Evolutionary conservation across 305 asterid species (phyloP).

Genomic region (Solanum aculeatissimum): DNA sequence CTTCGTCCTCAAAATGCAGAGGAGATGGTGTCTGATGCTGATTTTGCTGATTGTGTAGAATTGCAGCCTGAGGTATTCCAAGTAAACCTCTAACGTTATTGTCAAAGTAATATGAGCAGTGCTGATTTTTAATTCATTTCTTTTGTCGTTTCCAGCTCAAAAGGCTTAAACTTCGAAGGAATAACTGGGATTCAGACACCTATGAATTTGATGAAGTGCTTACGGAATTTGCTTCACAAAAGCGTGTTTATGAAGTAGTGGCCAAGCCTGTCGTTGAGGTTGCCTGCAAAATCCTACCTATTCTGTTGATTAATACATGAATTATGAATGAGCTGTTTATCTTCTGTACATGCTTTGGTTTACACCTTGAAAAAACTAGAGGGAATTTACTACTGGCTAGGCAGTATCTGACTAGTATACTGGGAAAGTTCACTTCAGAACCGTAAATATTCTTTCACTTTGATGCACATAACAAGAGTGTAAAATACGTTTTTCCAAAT

Average conservation of each 20-base stretch:
- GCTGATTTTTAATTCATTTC: conserved; percentile 2
- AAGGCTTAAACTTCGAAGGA: conserved; percentile 66
- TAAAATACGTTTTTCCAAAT: neutral
- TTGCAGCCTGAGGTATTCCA: conserved; percentile 79
- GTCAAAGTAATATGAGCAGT: neutral
- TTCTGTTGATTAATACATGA: neutral
- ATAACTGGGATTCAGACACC: conserved; percentile 93
- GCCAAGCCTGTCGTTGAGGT: conserved; percentile 99
- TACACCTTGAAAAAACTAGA: neutral
- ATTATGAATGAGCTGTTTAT: neutral
- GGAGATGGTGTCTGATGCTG: conserved; percentile 73
- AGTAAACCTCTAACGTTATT: neutral
- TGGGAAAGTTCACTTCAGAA: neutral
- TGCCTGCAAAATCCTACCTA: neutral
- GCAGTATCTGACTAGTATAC: neutral
- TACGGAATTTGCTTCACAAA: conserved; percentile 81
- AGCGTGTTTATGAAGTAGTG: conserved; percentile 86
- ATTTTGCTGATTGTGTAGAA: conserved; percentile 85
- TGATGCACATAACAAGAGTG: neutral
- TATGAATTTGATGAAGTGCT: conserved; percentile 88
- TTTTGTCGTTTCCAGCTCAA: conserved; percentile 47
- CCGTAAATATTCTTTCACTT: neutral
- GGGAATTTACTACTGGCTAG: neutral
- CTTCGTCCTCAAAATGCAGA: conserved; percentile 75
- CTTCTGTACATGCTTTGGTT: neutral